Base-by-base conservation (phyloP, 352 stramenopile species). In the Globisporangium yorkense region DNA sequence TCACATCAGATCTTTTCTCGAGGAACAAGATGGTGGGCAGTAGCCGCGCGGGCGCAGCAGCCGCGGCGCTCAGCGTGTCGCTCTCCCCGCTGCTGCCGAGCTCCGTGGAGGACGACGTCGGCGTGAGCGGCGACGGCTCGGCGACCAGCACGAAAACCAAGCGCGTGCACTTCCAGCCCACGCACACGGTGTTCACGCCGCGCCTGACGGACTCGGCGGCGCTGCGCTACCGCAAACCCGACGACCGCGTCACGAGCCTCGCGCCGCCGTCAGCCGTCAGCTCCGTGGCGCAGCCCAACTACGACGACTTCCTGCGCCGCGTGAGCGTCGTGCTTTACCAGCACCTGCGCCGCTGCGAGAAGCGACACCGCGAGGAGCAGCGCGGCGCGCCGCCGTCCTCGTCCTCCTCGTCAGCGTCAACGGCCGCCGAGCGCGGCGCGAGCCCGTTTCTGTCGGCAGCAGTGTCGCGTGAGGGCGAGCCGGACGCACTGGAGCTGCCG, bases 321-420 rank as follows among this genome's bases (percentile, higher is more conserved):
- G 86, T 95, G 55, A 92, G 81, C 56, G 87, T 96, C 58, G 88
- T 96, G 45, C 62, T 96, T 45, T 96, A 96, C 61, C 88, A 96
- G 62, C 88, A 96, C 61, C 83, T 96, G 40, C 71, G 84, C 55
- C 81, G 86, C 47, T 93, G 87, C 62, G 85, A 96, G 67, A 92
- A 93, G 68, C 81, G 81, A 31, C 50, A 78, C 53, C 70, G 78
- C 5, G 84, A 96, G 60, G 75, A 87, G 52, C 70, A 82, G 59
- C 79, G 77, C 48, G 47, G 46, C 3, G 59, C 44, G 39, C 20
- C 18, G 33, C 31, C 18, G 15, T n/a, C 16, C 15, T 31, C 7
- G 9, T 18, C 16, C 0, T 41, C 47, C 0, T 33, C 27, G 12
- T 18, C 29, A 27, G 5, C 16, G 15, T n/a, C 16, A 1, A 5